These are phyloP conservation scores for Candida parachauliodes DNA, from an alignment of 805 yeast species.

Conservation along the genomic window DNA sequence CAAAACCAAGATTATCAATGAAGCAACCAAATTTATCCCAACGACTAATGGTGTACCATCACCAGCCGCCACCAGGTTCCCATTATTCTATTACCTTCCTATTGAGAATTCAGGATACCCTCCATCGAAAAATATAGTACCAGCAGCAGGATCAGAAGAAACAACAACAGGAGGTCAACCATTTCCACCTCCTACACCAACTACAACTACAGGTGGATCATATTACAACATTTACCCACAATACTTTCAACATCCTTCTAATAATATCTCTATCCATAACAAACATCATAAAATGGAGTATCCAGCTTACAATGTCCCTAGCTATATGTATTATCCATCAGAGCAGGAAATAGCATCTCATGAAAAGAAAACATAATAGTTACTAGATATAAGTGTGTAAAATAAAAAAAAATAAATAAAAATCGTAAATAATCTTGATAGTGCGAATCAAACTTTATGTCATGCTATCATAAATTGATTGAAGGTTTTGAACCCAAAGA, in stretches of 20 bases:
- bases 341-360: constrained; percentile 10
- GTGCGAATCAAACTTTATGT: constrained; percentile 1
- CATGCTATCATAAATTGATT: constrained; percentile 4
- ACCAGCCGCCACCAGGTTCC: constrained; percentile 4
- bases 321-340: constrained; percentile 10
- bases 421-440: not conserved
- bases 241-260: constrained; percentile 6
- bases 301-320: constrained; percentile 8
- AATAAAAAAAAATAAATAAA: not conserved
- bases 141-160: not conserved
- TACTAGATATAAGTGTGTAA: too few species aligned
- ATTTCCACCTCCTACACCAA: too few species aligned
- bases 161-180: not conserved
- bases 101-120: constrained; percentile 5
- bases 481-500: constrained; percentile 1
- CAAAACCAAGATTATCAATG: not conserved
- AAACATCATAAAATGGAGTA: not conserved
- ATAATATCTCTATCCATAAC: not conserved
- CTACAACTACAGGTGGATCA: constrained; percentile 1
- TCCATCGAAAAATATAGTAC: too few species aligned
- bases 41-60: not conserved
- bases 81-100: constrained; percentile 11
- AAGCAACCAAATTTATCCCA: not conserved
- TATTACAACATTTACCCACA: constrained; percentile 10
- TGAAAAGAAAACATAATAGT: constrained; percentile 7